Evolutionary conservation across 768 basidiomycete genomes (phyloP), one percentile per base, ranked within the genome.

Genomic region (Tephrocybe sp.): DNA sequence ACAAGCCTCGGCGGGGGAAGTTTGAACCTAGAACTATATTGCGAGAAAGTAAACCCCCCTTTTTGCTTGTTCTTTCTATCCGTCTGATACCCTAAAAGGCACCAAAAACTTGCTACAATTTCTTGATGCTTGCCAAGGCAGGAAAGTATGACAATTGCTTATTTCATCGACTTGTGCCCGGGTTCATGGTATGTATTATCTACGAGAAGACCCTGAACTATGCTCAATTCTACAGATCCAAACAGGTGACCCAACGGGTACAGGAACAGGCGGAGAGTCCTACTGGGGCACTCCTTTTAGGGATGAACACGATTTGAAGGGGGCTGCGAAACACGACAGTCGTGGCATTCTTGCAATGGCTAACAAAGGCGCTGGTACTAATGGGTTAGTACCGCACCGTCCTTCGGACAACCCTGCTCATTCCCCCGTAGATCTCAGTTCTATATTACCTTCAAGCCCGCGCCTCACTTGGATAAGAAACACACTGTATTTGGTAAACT

Each of bases 21-120:
- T 59, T 73, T 86, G 61, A 97, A 91, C 63, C 57, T 91, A 21
- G 90, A 94, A 64, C 69, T 94, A 6, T 93, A 81, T 59, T 94
- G 91, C 61, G 93, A 94, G 68, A 92, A 92, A 73, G 91, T 87
- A 19, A 21, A 63, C 47, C 2, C n/a, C 21, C 47, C 21, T n/a
- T 5, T 29, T 37, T 25, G 3, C 19, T 24, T 15, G 2, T n/a
- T 22, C 45, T 42, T 41, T 49, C 34, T 18, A 36, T n/a, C 5
- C 0, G n/a, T 30, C 23, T 31, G 45, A 42, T 18, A 7, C 23
- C 31, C 29, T 30, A 18, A n/a, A 33, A 94, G 91, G 97, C 95
- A 9, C 97, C 97, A 0, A 94, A 97, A 69, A 97, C 97, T 1
- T 97, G 94, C 59, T 99, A 99, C 67, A 99, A 99, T 65, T 99